Base-by-base conservation (phyloP, 169 alveolate species). In the Babesia ovis region DNA sequence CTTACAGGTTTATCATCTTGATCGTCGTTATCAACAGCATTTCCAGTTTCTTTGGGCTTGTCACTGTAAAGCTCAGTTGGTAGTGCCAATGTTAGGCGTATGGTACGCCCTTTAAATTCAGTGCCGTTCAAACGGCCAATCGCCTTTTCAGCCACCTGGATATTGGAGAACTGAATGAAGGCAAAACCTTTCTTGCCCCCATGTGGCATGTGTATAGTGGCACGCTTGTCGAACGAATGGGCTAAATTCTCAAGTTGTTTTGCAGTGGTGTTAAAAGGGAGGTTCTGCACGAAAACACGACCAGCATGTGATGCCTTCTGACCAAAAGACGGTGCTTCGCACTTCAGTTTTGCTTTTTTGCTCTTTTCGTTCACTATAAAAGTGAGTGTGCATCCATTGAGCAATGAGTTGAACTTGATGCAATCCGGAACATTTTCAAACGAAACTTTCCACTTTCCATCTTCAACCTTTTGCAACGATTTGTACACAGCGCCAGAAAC, bases 211-310 rank as follows among this genome's bases (percentile, higher is more conserved):
- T 81, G 77, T 4, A 81, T 75, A 53, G 43, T 81, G 1, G 81
- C 84, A 18, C 54, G 42, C 59, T 55, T 55, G 42, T 81, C 89
- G 23, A 60, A 62, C 6, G 45, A 25, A 35, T 37, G 57, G 18
- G 67, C 70, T 12, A 60, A 32, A 11, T 43, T 20, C 51, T 43
- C 61, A 14, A 81, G 51, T 29, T 81, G 67, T 22, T 35, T 51
- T 25, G 39, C 57, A 18, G 50, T 61, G 3, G 62, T 39, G 42
- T 34, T 43, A 56, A 81, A 81, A 1, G 82, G 85, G 50, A 81
- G 32, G 37, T 81, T 81, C 53, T 69, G 55, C 25, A 81, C 89
- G 42, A 81, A 81, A 18, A 81, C 81, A 9, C 89, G 56, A 9
- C 81, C 62, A 46, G 75, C 72, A 34, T 72, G 57, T 20, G 68